These are phyloP conservation scores for Penicillium sp. DNA, from an alignment of 2,329 filamentous ascomycete genomes.

Conservation along the genomic window DNA sequence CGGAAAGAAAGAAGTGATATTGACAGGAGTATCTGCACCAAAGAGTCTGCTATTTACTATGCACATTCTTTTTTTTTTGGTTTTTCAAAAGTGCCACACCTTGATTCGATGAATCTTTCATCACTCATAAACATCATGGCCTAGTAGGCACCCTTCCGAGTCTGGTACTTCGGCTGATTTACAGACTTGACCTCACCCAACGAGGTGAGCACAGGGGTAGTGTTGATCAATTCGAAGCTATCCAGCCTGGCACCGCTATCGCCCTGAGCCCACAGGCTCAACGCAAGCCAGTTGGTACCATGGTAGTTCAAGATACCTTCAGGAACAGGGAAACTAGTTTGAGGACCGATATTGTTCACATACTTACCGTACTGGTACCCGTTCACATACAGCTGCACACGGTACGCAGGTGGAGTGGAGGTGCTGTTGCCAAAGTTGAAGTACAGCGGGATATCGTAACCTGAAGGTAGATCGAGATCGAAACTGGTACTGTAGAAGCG, in stretches of 20 bases:
- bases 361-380: slow-evolving; percentile 75
- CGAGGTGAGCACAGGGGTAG: slow-evolving; percentile 57
- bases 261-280: slow-evolving; percentile 71
- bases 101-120: not conserved
- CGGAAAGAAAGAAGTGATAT: not conserved
- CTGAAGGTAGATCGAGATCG: slow-evolving; percentile 54
- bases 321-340: slow-evolving; percentile 71
- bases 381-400: slow-evolving; percentile 71
- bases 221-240: slow-evolving; percentile 55
- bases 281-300: slow-evolving; percentile 69
- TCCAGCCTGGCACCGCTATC: slow-evolving; percentile 60
- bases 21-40: not conserved
- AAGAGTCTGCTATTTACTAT: not conserved
- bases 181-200: slow-evolving; percentile 52
- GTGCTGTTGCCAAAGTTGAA: slow-evolving; percentile 53
- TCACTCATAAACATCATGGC: not conserved
- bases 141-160: slow-evolving; percentile 58
- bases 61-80: too few relatives aligned
- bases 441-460: slow-evolving; percentile 60
- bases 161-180: slow-evolving; percentile 51
- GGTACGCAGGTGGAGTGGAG: slow-evolving; percentile 60
- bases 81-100: not conserved
- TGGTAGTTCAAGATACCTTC: slow-evolving; percentile 73
- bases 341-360: slow-evolving; percentile 73
- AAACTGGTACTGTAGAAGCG: slow-evolving; percentile 58